Evolutionary conservation across 257 asterid species (phyloP).

Genomic region (Hygrophila difformis): DNA sequence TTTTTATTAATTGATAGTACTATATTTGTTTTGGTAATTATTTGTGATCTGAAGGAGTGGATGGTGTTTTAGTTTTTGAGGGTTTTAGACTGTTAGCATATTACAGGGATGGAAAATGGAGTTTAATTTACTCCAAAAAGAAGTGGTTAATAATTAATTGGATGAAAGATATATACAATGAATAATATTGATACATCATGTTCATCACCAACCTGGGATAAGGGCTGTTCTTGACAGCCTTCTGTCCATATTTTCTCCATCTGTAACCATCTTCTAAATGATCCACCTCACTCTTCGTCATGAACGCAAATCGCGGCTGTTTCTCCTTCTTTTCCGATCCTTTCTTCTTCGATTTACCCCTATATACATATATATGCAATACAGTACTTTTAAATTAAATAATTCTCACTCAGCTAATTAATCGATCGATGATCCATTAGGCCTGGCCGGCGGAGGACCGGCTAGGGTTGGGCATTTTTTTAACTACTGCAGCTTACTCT

Average conservation of each 20-base stretch:
- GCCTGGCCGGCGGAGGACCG: too few relatives aligned
- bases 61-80: too few relatives aligned
- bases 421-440: too few relatives aligned
- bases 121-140: too few relatives aligned
- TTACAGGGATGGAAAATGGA: too few relatives aligned
- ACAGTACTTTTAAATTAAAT: background rate
- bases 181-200: background rate
- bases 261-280: constrained; percentile 10
- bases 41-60: too few relatives aligned
- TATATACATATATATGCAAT: background rate
- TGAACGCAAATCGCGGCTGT: constrained; percentile 9
- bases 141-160: too few relatives aligned
- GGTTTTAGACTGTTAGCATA: too few relatives aligned
- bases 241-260: constrained; percentile 11
- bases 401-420: background rate
- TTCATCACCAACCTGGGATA: background rate
- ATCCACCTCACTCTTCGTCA: constrained; percentile 10
- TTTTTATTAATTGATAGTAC: too few relatives aligned
- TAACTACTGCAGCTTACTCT: background rate
- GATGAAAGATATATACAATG: background rate
- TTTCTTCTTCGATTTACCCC: background rate
- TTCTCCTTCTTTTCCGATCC: constrained; percentile 1
- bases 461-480: too few relatives aligned
- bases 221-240: constrained; percentile 9
- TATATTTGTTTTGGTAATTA: too few relatives aligned